Percentiles rank a stretch among this genome's conserved stretches.
Evolutionary conservation across 1,139 yeast species (phyloP).

Genomic region (Debaryomyces sp.): DNA sequence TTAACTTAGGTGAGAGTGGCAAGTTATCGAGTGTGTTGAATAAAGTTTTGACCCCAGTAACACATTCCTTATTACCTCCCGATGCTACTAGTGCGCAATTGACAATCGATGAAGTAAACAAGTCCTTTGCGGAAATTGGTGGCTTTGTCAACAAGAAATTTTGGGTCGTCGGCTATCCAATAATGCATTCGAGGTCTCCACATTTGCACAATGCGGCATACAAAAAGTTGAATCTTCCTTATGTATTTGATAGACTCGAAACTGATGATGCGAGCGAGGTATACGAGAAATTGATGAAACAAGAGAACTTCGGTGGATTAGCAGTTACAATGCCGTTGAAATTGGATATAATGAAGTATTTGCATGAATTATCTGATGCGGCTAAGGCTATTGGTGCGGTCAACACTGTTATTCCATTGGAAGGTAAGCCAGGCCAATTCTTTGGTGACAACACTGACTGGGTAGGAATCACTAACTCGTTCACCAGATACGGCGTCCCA

Average conservation of each 20-base stretch:
- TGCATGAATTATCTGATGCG: slow-evolving; percentile 65
- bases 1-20: slow-evolving; percentile 79
- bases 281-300: slow-evolving; percentile 50
- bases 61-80: slow-evolving; percentile 63
- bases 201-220: slow-evolving; percentile 79
- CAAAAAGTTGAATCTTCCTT: slow-evolving; percentile 74
- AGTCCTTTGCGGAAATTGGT: slow-evolving; percentile 63
- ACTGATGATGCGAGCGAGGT: slow-evolving; percentile 60
- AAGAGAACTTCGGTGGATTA: slow-evolving; percentile 74
- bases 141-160: slow-evolving; percentile 58
- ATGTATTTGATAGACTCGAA: slow-evolving; percentile 68
- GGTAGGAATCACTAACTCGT: slow-evolving; percentile 81
- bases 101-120: slow-evolving; percentile 61
- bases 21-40: slow-evolving; percentile 80
- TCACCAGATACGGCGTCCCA: slow-evolving; percentile 63
- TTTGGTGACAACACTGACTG: slow-evolving; percentile 95
- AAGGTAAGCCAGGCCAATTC: slow-evolving; percentile 51
- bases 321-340: slow-evolving; percentile 93
- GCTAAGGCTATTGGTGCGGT: slow-evolving; percentile 89
- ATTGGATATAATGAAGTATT: slow-evolving; percentile 69
- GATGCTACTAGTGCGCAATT: slow-evolving; percentile 83
- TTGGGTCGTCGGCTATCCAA: slow-evolving; percentile 82
- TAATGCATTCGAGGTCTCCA: slow-evolving; percentile 88
- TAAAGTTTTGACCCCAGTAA: slow-evolving; percentile 77
- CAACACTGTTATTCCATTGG: slow-evolving; percentile 71